These are phyloP conservation scores for Antitrichia curtipendula DNA, from an alignment of 225 moss, liverwort and hornwort genomes.

Conservation along the genomic window DNA sequence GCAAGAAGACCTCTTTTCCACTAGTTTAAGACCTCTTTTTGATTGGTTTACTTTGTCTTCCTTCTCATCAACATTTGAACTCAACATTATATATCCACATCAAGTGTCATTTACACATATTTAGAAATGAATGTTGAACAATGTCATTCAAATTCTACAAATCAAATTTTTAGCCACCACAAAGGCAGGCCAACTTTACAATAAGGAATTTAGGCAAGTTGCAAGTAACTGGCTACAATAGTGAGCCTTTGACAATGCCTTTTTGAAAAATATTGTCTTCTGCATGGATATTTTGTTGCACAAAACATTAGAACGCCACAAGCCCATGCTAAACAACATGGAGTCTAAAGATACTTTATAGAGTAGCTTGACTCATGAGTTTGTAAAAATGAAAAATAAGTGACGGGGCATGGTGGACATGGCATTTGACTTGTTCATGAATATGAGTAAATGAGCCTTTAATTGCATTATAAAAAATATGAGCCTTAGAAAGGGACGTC, in stretches of 20 bases:
- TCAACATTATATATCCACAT: neutral
- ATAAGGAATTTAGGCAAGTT: neutral
- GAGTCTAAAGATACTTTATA: too few species aligned
- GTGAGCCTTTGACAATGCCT: neutral
- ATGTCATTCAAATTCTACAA: neutral
- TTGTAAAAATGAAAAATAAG: neutral
- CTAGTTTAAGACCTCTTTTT: neutral
- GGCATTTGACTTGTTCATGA: neutral
- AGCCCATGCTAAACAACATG: neutral
- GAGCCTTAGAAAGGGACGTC: too few species aligned
- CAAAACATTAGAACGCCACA: neutral
- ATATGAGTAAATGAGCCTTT: neutral
- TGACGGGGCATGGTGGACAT: neutral
- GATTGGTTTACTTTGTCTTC: neutral
- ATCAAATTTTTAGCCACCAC: too few species aligned
- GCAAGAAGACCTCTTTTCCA: neutral
- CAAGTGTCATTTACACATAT: neutral
- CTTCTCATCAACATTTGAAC: neutral
- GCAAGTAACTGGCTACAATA: neutral
- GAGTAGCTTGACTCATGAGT: neutral
- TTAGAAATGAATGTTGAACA: fast-evolving
- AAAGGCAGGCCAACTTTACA: neutral
- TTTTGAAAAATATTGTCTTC: neutral
- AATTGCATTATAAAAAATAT: too few species aligned
- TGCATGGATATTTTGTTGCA: neutral